phyloP scores from a whole-genome alignment of 148 eudicot genomes.

The Limonium bicolor region DNA sequence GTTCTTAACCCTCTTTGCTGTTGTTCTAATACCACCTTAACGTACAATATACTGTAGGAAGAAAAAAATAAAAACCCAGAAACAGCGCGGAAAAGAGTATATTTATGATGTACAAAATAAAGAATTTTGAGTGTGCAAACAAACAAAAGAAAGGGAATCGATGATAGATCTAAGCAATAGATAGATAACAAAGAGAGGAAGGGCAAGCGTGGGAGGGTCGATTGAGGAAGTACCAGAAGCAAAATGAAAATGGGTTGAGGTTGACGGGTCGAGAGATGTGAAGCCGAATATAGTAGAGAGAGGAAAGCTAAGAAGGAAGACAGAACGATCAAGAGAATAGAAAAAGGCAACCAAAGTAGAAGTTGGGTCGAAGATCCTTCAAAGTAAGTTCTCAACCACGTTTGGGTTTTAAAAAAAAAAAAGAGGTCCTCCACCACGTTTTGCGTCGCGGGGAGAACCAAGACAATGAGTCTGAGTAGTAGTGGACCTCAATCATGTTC shows the following conservation, averaged over 20 bases:
- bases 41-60: background rate
- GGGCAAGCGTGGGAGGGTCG: background rate
- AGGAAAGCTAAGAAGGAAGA: background rate
- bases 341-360: background rate
- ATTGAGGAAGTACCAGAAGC: slow-evolving; percentile 1
- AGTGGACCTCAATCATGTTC: too few relatives aligned
- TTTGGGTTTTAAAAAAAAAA: too few relatives aligned
- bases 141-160: too few relatives aligned
- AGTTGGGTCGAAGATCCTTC: background rate
- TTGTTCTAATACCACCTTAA: background rate
- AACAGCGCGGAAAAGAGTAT: too few relatives aligned
- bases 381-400: slow-evolving; percentile 5
- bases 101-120: too few relatives aligned
- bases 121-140: too few relatives aligned
- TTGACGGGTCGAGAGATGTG: background rate
- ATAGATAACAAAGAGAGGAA: background rate
- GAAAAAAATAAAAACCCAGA: background rate
- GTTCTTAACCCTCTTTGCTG: background rate
- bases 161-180: background rate
- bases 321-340: background rate
- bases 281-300: background rate
- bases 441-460: too few relatives aligned
- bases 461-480: too few relatives aligned
- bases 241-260: background rate
- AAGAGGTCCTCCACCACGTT: too few relatives aligned